phyloP scores from a whole-genome alignment of 306 rosid species.

The Lupinus albus region DNA sequence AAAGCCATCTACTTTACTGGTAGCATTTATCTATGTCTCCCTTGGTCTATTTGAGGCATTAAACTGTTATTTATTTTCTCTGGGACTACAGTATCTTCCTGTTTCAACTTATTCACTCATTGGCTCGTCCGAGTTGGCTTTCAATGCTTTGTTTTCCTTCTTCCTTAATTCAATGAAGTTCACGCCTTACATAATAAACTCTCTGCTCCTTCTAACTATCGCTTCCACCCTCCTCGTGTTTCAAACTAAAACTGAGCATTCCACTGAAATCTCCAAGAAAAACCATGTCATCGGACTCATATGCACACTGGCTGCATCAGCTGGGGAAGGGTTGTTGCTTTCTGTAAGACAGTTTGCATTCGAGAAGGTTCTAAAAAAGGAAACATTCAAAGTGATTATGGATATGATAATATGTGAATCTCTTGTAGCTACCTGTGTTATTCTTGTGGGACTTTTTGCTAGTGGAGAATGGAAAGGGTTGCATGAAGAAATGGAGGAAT shows the following conservation, averaged over 20 bases:
- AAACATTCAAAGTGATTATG: slow-evolving; percentile 32
- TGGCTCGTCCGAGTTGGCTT: slow-evolving; percentile 38
- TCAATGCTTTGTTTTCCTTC: slow-evolving; percentile 42
- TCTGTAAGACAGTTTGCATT: slow-evolving; percentile 40
- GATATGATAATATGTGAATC: slow-evolving; percentile 35
- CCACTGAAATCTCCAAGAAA: slow-evolving; percentile 15
- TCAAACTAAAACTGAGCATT: slow-evolving; percentile 34
- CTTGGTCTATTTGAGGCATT: slow-evolving; percentile 35
- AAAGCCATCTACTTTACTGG: slow-evolving; percentile 24
- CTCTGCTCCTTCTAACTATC: slow-evolving; percentile 41
- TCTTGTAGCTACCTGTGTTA: slow-evolving; percentile 31
- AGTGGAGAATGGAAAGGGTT: slow-evolving; percentile 45
- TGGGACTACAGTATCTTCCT: slow-evolving; percentile 39
- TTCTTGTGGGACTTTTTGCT: slow-evolving; percentile 42
- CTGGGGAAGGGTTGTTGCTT: slow-evolving; percentile 41
- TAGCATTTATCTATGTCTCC: slow-evolving; percentile 40
- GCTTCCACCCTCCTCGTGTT: slow-evolving; percentile 41
- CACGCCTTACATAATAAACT: slow-evolving; percentile 45
- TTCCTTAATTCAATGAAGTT: slow-evolving; percentile 44
- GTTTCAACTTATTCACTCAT: slow-evolving; percentile 43
- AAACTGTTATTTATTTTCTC: slow-evolving; percentile 38
- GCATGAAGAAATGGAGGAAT: slow-evolving; percentile 36
- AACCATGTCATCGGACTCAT: slow-evolving; percentile 42
- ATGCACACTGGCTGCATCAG: slow-evolving; percentile 39
- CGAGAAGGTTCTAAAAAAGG: slow-evolving; percentile 33